Base-by-base conservation (phyloP, 1,139 yeast genomes). In the Lodderomyces elongisporus region DNA sequence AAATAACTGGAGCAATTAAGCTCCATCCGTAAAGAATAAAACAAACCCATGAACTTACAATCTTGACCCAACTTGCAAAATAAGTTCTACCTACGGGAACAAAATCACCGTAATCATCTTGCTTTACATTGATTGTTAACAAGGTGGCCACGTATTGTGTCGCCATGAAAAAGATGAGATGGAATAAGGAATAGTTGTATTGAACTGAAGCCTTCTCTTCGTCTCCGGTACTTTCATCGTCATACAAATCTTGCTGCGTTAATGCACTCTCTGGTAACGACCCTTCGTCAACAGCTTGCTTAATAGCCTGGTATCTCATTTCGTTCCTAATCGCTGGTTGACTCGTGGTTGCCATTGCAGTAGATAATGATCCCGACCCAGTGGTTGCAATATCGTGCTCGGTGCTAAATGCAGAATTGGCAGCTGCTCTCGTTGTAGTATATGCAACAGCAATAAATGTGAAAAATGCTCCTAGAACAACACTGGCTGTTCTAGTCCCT, bases 11-110 rank as follows among this genome's bases (percentile, higher is more conserved):
- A 0, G 97, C 98, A 8, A 85, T 56, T 41, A 91, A 62, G 12
- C 95, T 85, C 98, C 98, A 91, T 1, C 82, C 79, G 51, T 89
- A 93, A 33, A 93, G 69, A 6, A 69, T 61, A 53, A 79, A 91
- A 54, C 98, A 93, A 21, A 85, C 77, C 96, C 97, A 88, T 2
- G 96, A 84, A 51, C 94, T 80, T 17, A 84, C 68, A 39, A 91
- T 85, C 60, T 91, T 91, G 35, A 89, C 88, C 96, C 96, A 88
- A 10, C 95, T 79, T 40, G 93, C 83, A 54, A 91, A 91, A 57
- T 89, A 89, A 0, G 98, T 91, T 54, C 98, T 70, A 1, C 99
- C 99, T 4, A 93, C 98, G 0, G 98, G 98, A 5, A 88, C 81
- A 52, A 93, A 93, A 44, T 87, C 94, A 5, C 94, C 95, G 32